Evolutionary conservation across 2,329 filamentous ascomycete genomes (phyloP).

Genomic region (Trichoderma sp.): DNA sequence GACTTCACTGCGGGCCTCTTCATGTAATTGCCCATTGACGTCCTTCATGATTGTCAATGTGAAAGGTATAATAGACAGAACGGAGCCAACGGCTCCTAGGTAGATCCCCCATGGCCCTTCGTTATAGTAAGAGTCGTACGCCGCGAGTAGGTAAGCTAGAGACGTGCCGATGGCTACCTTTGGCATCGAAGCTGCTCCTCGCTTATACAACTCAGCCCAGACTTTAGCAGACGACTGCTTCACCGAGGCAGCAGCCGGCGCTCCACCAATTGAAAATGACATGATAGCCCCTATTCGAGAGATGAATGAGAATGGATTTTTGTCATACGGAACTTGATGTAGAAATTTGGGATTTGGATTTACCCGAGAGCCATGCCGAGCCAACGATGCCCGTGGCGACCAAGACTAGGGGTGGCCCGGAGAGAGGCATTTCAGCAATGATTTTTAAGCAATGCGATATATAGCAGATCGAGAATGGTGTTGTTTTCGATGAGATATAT

Average conservation of each 20-base stretch:
- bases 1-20: conserved; percentile 28
- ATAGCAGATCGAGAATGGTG: neutral
- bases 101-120: conserved; percentile 39
- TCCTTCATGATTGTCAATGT: conserved; percentile 40
- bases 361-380: conserved; percentile 42
- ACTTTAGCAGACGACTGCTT: conserved; percentile 35
- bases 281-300: conserved; percentile 37
- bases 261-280: conserved; percentile 38
- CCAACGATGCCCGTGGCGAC: conserved; percentile 42
- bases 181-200: conserved; percentile 42
- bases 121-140: conserved; percentile 35
- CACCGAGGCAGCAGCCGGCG: conserved; percentile 35
- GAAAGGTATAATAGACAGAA: conserved; percentile 43
- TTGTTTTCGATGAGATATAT: neutral
- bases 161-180: conserved; percentile 36
- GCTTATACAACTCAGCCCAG: conserved; percentile 42
- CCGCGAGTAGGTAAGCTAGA: conserved; percentile 39
- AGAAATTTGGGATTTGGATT: neutral
- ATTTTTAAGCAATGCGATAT: neutral
- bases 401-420: conserved; percentile 36
- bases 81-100: conserved; percentile 35
- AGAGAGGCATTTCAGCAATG: conserved; percentile 25
- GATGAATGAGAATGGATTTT: neutral
- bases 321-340: neutral
- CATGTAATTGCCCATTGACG: conserved; percentile 39